These are phyloP conservation scores for Piper longum DNA, from an alignment of 164 flowering plant species.

Conservation along the genomic window DNA sequence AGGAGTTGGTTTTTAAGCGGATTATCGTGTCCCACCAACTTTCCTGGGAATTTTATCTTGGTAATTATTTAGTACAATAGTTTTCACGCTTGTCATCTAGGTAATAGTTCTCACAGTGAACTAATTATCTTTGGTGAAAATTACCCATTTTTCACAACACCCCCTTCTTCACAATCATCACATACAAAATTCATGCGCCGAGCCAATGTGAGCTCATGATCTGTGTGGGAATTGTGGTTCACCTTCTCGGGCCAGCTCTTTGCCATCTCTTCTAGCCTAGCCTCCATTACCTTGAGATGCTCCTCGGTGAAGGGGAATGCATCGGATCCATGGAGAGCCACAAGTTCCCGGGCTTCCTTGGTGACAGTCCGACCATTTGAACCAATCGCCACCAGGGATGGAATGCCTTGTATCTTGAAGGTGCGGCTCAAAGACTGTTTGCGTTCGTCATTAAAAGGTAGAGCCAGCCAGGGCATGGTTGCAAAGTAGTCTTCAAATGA, in stretches of 20 bases:
- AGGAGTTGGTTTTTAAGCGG: too few relatives aligned
- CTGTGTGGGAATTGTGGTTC: conserved; percentile 29
- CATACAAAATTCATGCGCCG: conserved; percentile 23
- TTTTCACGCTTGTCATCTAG: too few relatives aligned
- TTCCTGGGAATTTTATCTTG: too few relatives aligned
- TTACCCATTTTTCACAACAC: too few relatives aligned
- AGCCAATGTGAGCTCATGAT: conserved; percentile 41
- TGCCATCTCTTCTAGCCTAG: conserved; percentile 29
- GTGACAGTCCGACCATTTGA: conserved; percentile 46
- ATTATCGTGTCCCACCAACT: too few relatives aligned
- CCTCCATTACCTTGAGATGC: conserved; percentile 33
- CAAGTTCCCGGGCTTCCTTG: conserved; percentile 28
- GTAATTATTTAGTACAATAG: too few relatives aligned
- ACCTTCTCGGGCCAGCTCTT: conserved; percentile 67
- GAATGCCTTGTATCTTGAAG: conserved; percentile 48
- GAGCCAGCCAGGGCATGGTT: conserved; percentile 68
- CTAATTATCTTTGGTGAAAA: too few relatives aligned
- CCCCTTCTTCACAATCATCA: conserved; percentile 37
- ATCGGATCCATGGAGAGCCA: conserved; percentile 33
- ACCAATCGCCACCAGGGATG: conserved; percentile 45
- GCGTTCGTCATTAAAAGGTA: conserved; percentile 50
- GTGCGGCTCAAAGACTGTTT: conserved; percentile 21
- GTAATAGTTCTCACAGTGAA: too few relatives aligned
- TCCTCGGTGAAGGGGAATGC: conserved; percentile 72
- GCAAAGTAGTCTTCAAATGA: conserved; percentile 46